Evolutionary conservation across 2,329 filamentous ascomycete species (phyloP).

Genomic region (Colletotrichum cuscutae): DNA sequence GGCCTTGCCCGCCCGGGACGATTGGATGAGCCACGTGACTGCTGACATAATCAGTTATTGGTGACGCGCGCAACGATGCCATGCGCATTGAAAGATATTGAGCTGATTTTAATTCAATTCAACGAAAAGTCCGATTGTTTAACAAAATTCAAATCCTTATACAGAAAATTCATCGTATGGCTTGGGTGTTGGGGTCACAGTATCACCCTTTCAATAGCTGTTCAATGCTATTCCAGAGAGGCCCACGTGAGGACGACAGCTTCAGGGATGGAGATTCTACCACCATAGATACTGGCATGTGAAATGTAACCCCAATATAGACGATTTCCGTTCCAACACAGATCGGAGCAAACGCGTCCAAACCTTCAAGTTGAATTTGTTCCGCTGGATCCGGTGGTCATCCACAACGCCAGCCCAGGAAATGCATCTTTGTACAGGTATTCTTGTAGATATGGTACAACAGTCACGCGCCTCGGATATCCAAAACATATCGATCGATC

Average conservation of each 20-base stretch:
- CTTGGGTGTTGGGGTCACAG: too few relatives aligned
- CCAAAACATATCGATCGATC: background rate
- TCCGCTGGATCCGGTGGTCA: background rate
- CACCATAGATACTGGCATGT: background rate
- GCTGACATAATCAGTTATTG: background rate
- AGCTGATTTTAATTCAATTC: background rate
- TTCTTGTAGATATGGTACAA: background rate
- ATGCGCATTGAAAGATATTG: background rate
- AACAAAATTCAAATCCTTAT: background rate
- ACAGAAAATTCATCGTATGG: background rate
- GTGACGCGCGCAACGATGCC: too few relatives aligned
- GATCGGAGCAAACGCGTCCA: background rate
- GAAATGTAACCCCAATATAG: background rate
- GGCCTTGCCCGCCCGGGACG: slow-evolving; percentile 32
- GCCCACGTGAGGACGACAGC: background rate
- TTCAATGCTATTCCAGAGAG: background rate
- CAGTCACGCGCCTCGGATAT: background rate
- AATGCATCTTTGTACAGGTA: background rate
- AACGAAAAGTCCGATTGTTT: too few relatives aligned
- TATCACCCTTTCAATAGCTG: background rate
- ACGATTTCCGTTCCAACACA: too few relatives aligned
- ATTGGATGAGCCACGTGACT: slow-evolving; percentile 37
- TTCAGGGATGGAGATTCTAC: background rate
- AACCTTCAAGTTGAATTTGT: background rate
- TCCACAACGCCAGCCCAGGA: background rate